phyloP scores from a whole-genome alignment of 2,329 filamentous ascomycete genomes.

The Claviceps pazoutovae region DNA sequence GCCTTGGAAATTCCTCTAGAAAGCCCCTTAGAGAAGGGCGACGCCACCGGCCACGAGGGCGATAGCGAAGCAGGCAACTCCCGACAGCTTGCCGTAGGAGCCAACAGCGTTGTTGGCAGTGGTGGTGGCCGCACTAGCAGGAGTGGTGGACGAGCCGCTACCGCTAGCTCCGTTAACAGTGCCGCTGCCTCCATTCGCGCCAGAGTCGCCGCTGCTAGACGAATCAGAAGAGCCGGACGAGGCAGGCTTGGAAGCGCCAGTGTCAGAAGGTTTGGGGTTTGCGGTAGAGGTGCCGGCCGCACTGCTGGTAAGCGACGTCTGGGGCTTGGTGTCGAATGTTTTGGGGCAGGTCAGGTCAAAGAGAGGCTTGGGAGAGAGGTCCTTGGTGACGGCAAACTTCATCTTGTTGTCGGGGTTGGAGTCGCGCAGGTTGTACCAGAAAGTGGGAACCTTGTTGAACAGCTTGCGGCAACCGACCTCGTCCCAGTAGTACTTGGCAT shows the following conservation, averaged over 20 bases:
- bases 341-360: slow-evolving; percentile 41
- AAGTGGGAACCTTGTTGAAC: slow-evolving; percentile 40
- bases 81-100: slow-evolving; percentile 7
- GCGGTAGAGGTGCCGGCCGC: slow-evolving; percentile 2
- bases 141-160: neutral
- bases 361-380: slow-evolving; percentile 35
- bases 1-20: neutral
- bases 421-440: slow-evolving; percentile 49
- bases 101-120: neutral
- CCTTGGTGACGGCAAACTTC: slow-evolving; percentile 42
- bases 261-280: slow-evolving; percentile 4
- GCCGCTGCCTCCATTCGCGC: slow-evolving; percentile 2
- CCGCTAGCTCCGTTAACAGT: neutral
- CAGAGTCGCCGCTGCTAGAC: neutral
- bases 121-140: neutral
- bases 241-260: neutral
- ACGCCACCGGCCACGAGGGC: slow-evolving; percentile 6
- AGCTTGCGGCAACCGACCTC: slow-evolving; percentile 45
- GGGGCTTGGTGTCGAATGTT: slow-evolving; percentile 21
- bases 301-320: slow-evolving; percentile 7
- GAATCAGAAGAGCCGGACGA: slow-evolving; percentile 5
- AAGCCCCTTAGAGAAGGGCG: slow-evolving; percentile 7
- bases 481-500: slow-evolving; percentile 51
- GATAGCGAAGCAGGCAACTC: slow-evolving; percentile 8
- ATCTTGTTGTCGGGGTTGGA: slow-evolving; percentile 44